Conservation (phyloP, 176 grass and related monocot genomes). For the Musa troglodytarum region DNA sequence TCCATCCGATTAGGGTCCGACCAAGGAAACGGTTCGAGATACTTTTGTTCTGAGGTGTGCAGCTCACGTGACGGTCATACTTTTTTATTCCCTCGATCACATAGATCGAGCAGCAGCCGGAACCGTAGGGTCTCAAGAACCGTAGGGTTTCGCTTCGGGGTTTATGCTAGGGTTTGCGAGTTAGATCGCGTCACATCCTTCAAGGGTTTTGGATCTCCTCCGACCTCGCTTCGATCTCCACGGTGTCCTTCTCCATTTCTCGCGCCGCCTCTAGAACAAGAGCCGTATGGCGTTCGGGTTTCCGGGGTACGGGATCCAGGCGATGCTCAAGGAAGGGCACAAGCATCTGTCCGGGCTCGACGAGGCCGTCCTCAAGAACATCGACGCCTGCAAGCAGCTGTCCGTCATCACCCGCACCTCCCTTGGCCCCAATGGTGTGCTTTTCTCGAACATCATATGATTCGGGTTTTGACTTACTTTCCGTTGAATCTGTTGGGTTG, state of each 20-base stretch:
- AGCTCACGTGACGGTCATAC: too few relatives aligned
- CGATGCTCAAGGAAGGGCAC: constrained; percentile 83
- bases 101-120: too few relatives aligned
- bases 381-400: constrained; percentile 70
- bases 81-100: too few relatives aligned
- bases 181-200: background rate
- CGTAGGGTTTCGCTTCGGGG: background rate
- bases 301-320: constrained; percentile 60
- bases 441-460: background rate
- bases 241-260: background rate
- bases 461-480: background rate
- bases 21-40: too few relatives aligned
- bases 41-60: too few relatives aligned
- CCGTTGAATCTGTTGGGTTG: background rate
- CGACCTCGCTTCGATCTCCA: too few relatives aligned
- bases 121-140: background rate
- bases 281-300: constrained; percentile 32
- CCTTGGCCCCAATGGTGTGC: constrained; percentile 71
- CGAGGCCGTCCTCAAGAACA: constrained; percentile 74
- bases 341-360: constrained; percentile 69
- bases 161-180: too few relatives aligned
- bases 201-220: background rate
- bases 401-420: constrained; percentile 69
- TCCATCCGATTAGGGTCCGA: too few relatives aligned
- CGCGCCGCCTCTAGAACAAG: background rate